Conservation (phyloP, 2,329 filamentous ascomycete species). For the Cyphellophora attinorum region DNA sequence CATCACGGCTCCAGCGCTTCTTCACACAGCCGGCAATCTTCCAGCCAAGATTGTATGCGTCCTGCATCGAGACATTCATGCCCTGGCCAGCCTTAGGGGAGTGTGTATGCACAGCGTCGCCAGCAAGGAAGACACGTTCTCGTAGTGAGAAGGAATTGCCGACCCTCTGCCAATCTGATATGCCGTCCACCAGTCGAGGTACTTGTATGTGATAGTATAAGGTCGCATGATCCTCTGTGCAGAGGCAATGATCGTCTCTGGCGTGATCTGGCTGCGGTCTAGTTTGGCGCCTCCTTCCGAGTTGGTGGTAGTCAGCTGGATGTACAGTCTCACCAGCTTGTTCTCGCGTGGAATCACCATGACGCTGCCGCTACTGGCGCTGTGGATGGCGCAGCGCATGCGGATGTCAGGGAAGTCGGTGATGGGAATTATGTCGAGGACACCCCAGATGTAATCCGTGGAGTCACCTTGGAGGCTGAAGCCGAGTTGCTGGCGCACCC, state of each 20-base stretch:
- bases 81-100: conserved; percentile 57
- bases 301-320: conserved; percentile 14
- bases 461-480: conserved; percentile 48
- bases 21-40: conserved; percentile 44
- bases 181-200: conserved; percentile 59
- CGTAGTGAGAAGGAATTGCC: conserved; percentile 46
- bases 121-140: conserved; percentile 58
- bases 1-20: conserved; percentile 26
- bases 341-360: conserved; percentile 59
- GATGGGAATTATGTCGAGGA: conserved; percentile 42
- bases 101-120: conserved; percentile 53
- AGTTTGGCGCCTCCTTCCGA: conserved; percentile 31
- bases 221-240: conserved; percentile 58
- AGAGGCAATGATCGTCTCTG: conserved; percentile 51
- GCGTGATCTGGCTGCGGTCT: conserved; percentile 54
- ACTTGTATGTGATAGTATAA: conserved; percentile 55
- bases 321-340: conserved; percentile 46
- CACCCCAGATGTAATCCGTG: conserved; percentile 36
- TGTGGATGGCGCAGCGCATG: conserved; percentile 49
- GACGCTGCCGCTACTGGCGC: conserved; percentile 45
- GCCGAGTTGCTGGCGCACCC: conserved; percentile 51
- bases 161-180: conserved; percentile 61
- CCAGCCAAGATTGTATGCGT: conserved; percentile 51
- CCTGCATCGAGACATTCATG: conserved; percentile 66
- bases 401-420: conserved; percentile 54